Base-by-base conservation (phyloP, 2,329 filamentous ascomycete species). In the Zymoseptoria pseudotritici region DNA sequence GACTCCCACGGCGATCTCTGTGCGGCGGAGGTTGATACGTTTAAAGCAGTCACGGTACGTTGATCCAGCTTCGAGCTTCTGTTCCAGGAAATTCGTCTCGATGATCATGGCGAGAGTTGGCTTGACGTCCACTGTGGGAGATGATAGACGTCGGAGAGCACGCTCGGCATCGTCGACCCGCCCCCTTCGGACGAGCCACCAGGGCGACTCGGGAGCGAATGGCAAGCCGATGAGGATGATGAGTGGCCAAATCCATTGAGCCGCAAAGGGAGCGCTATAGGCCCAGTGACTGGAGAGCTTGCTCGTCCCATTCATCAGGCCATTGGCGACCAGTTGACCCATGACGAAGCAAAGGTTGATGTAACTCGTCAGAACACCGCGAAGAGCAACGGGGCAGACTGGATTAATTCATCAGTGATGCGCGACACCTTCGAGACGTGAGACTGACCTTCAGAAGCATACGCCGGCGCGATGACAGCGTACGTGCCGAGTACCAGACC, bases 261-360 rank as follows among this genome's bases (percentile, higher is more conserved):
- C 66, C 3, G 77, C 75, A 66, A 79, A 79, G 1, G 78, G 78
- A 1, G 71, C 73, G 21, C 71, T 71, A 62, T 76, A 79, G 5
- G 76, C 76, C 77, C 77, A 80, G 54, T 75, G 70, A 26, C 58
- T 66, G 24, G 67, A 63, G 1, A 69, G 62, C 17, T 62, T 58
- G 8, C 65, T 71, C 2, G 74, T 74, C 1, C 71, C 74, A 7
- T 71, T 72, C 10, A 74, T 72, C 1, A 77, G 70, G 4, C 74
- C 75, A 26, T 74, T 75, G 11, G 73, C 82, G 2, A 86, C 74
- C 4, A 86, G 76, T 67, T 86, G 83, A 0, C 84, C 84, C 19
- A 83, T 83, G 50, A 85, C 83, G 71, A 85, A 86, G 66, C 83
- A 85, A 46, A 86, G 73, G 65, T 86, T 86, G 59, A 85, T 80